Conservation (phyloP, 805 yeast genomes). For the Cyberlindnera nakhonratchasimensis region DNA sequence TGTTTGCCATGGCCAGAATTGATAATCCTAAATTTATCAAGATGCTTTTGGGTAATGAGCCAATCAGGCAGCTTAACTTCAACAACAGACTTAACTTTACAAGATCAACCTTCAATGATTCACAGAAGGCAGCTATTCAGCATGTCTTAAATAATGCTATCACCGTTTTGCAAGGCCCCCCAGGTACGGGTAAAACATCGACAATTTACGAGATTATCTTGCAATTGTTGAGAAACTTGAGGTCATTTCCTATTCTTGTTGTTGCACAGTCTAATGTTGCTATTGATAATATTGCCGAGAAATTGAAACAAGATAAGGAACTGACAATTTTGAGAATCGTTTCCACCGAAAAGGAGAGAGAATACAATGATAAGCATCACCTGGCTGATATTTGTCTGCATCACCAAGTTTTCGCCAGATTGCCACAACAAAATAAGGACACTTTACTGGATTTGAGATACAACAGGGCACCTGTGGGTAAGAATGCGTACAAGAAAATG, state of each 20-base stretch:
- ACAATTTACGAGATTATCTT: conserved; percentile 62
- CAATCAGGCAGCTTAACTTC: conserved; percentile 54
- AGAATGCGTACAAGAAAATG: conserved; percentile 48
- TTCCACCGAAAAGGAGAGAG: conserved; percentile 57
- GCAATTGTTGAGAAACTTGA: conserved; percentile 51
- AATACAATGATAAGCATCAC: conserved; percentile 55
- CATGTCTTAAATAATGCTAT: conserved; percentile 31
- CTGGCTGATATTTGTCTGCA: conserved; percentile 61
- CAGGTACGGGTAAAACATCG: conserved; percentile 80
- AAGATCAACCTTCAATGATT: conserved; percentile 49
- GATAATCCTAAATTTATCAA: conserved; percentile 49
- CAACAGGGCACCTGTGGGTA: conserved; percentile 41
- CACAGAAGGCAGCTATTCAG: conserved; percentile 49
- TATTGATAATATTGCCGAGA: conserved; percentile 72
- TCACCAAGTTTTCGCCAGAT: conserved; percentile 48
- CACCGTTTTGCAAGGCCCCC: conserved; percentile 73
- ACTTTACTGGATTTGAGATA: conserved; percentile 41
- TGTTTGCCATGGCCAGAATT: conserved; percentile 62
- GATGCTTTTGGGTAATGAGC: conserved; percentile 52
- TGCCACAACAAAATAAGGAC: conserved; percentile 44
- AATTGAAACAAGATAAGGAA: conserved; percentile 49
- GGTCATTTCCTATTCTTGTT: conserved; percentile 61
- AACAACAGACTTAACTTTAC: conserved; percentile 50
- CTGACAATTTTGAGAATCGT: conserved; percentile 53
- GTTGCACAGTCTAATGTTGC: conserved; percentile 78